Conservation (phyloP, 2,329 filamentous ascomycete genomes). For the Arthrinium phaeospermum region DNA sequence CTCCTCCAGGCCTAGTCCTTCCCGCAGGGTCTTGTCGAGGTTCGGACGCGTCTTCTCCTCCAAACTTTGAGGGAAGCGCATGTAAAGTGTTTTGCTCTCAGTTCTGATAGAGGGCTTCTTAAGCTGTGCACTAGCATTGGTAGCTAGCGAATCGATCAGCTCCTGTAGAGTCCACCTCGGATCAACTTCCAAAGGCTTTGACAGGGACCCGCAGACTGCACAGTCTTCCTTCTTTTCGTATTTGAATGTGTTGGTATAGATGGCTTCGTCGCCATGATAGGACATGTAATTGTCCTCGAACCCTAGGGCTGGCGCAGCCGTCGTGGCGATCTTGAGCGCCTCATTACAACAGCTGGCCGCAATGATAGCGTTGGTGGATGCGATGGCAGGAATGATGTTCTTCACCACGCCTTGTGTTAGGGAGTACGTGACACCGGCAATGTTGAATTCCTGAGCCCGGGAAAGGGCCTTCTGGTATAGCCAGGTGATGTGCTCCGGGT, state of each 20-base stretch:
- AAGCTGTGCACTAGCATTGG: slow-evolving; percentile 86
- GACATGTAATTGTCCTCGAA: slow-evolving; percentile 95
- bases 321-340: slow-evolving; percentile 90
- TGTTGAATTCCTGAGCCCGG: slow-evolving; percentile 87
- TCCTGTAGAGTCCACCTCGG: slow-evolving; percentile 77
- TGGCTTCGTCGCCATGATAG: slow-evolving; percentile 94
- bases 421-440: slow-evolving; percentile 90
- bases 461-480: slow-evolving; percentile 83
- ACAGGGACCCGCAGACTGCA: slow-evolving; percentile 86
- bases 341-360: slow-evolving; percentile 97
- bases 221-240: slow-evolving; percentile 95
- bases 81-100: slow-evolving; percentile 86
- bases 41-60: slow-evolving; percentile 87
- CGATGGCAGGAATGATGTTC: slow-evolving; percentile 98
- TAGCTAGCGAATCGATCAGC: slow-evolving; percentile 82
- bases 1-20: slow-evolving; percentile 70
- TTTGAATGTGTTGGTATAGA: slow-evolving; percentile 97
- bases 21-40: slow-evolving; percentile 75
- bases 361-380: slow-evolving; percentile 95
- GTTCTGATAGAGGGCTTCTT: slow-evolving; percentile 88
- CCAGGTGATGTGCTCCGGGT: slow-evolving; percentile 98
- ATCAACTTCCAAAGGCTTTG: slow-evolving; percentile 76
- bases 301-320: slow-evolving; percentile 79
- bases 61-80: slow-evolving; percentile 80
- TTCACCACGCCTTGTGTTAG: slow-evolving; percentile 98